Conservation (phyloP, 73 alveolate species). For the Halteria grandinella region DNA sequence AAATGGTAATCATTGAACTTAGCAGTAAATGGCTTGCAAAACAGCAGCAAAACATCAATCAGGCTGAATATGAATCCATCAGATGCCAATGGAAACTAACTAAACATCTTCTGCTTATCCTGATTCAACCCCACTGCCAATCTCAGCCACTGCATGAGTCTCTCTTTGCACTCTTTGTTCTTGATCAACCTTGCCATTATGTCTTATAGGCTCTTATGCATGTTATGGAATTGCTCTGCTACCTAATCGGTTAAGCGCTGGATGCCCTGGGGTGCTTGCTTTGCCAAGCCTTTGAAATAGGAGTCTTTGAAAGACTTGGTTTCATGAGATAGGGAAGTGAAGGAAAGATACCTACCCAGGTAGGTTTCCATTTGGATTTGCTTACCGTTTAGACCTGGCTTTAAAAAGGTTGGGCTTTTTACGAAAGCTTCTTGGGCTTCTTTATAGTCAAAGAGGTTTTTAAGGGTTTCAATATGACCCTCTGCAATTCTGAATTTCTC, state of each 20-base stretch:
- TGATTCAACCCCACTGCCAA: conserved; percentile 6
- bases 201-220: not conserved
- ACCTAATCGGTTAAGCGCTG: not conserved
- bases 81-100: conserved; percentile 39
- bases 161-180: conserved; percentile 26
- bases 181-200: conserved; percentile 16
- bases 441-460: not conserved
- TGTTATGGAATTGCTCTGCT: conserved; percentile 14
- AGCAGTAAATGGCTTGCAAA: conserved; percentile 28
- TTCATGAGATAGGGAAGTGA: conserved; percentile 15
- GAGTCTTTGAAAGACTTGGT: conserved; percentile 12
- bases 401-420: not conserved
- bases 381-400: conserved; percentile 33
- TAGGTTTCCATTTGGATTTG: conserved; percentile 14
- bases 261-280: not conserved
- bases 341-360: conserved; percentile 36
- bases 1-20: conserved; percentile 5
- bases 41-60: conserved; percentile 20
- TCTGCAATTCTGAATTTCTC: conserved; percentile 39
- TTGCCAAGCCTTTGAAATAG: conserved; percentile 23
- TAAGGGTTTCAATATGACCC: conserved; percentile 28
- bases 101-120: conserved; percentile 31
- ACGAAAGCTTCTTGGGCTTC: conserved; percentile 21
- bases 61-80: conserved; percentile 45
- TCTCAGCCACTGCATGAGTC: conserved; percentile 34